Conservation (phyloP, 352 stramenopile species). For the Pythium dissotocum region DNA sequence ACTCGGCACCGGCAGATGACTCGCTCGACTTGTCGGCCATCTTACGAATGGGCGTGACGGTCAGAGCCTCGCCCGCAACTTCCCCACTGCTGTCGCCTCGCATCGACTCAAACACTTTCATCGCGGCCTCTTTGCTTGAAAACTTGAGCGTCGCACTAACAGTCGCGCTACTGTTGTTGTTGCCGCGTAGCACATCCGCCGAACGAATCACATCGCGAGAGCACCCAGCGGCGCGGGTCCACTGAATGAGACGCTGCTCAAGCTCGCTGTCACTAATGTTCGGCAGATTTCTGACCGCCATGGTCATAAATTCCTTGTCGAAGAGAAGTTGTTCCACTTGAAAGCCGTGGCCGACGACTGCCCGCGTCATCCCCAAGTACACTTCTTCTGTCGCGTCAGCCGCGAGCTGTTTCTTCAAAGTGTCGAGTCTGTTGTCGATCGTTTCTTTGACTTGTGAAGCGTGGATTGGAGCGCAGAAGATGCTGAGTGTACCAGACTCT, state of each 20-base stretch:
- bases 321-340: constrained; percentile 23
- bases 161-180: not conserved
- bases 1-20: constrained; percentile 12
- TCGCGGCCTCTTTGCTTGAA: constrained; percentile 16
- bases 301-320: constrained; percentile 22
- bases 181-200: constrained; percentile 13
- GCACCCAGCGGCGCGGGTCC: not conserved
- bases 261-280: constrained; percentile 9
- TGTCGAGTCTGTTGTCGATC: not conserved
- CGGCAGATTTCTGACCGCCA: constrained; percentile 19
- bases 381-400: constrained; percentile 19
- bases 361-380: constrained; percentile 28
- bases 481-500: constrained; percentile 10
- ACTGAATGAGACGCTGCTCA: constrained; percentile 10
- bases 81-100: constrained; percentile 23
- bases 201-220: constrained; percentile 2
- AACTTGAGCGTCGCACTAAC: constrained; percentile 22
- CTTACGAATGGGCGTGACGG: constrained; percentile 12
- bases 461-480: constrained; percentile 24
- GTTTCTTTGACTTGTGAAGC: constrained; percentile 10
- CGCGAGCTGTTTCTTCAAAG: not conserved
- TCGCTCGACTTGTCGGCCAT: constrained; percentile 1
- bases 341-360: constrained; percentile 25
- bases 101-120: constrained; percentile 16
- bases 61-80: constrained; percentile 5